These are phyloP conservation scores for Tulasnella sp. DNA, from an alignment of 768 basidiomycete genomes.

Conservation along the genomic window DNA sequence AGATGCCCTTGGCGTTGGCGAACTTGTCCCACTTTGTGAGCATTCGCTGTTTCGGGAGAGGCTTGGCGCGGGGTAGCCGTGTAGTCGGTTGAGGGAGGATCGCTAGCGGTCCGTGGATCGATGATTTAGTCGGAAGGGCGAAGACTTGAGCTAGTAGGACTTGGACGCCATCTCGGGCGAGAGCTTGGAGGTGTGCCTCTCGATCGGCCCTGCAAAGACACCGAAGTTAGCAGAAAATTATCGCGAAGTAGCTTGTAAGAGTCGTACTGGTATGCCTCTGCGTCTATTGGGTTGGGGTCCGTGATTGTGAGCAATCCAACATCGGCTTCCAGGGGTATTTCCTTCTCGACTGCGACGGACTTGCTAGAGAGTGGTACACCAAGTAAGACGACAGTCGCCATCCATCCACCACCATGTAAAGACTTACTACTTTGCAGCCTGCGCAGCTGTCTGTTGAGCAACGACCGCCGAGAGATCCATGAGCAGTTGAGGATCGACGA, in stretches of 20 bases:
- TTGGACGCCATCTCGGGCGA: constrained; percentile 76
- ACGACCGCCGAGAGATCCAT: constrained; percentile 83
- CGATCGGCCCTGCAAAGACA: constrained; percentile 46
- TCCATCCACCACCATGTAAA: no score
- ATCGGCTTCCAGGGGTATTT: constrained; percentile 70
- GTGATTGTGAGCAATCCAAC: constrained; percentile 73
- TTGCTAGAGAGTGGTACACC: constrained; percentile 34
- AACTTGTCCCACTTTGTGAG: constrained; percentile 96
- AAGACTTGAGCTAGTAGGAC: constrained; percentile 70
- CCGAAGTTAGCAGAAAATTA: neutral
- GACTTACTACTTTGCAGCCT: constrained; percentile 59
- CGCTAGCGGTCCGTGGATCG: constrained; percentile 72
- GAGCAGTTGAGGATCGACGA: constrained; percentile 2
- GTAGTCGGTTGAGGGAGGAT: constrained; percentile 68
- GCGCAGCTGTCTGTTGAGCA: constrained; percentile 33
- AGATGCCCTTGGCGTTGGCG: constrained; percentile 88
- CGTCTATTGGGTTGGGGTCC: constrained; percentile 79
- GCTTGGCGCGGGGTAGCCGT: constrained; percentile 78
- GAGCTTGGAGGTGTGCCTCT: constrained; percentile 67
- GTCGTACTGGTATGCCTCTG: constrained; percentile 79
- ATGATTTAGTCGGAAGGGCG: constrained; percentile 61
- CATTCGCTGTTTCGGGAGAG: constrained; percentile 83
- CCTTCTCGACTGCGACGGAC: constrained; percentile 61
- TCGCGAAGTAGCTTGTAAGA: constrained; percentile 22
- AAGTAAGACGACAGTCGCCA: no score